A percentile compares a stretch with the other conserved stretches of the same genome.
Conservation (phyloP, 371 early-diverging fungal genomes). For the Apophysomyces ossiformis region DNA sequence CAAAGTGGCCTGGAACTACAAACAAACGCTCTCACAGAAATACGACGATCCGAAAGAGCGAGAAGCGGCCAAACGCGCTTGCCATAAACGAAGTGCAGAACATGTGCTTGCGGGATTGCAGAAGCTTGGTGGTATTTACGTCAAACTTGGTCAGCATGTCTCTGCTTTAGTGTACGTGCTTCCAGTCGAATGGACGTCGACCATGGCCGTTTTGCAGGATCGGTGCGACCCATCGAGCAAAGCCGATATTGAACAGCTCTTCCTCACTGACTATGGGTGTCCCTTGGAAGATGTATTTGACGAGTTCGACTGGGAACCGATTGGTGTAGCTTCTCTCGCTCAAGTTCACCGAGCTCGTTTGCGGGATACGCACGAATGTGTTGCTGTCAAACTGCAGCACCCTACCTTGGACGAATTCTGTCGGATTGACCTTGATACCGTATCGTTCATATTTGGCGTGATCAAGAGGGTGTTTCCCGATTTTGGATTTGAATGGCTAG, state of each 20-base stretch:
- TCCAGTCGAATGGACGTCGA: constrained; percentile 88
- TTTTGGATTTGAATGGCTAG: constrained; percentile 92
- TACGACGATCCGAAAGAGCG: constrained; percentile 45
- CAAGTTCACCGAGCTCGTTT: constrained; percentile 82
- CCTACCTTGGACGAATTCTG: constrained; percentile 76
- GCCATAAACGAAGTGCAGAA: constrained; percentile 62
- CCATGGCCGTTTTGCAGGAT: constrained; percentile 86
- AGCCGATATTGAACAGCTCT: constrained; percentile 63
- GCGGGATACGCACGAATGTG: constrained; percentile 53
- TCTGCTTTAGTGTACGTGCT: constrained; percentile 86
- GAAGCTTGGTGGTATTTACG: constrained; percentile 86
- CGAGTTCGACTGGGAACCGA: constrained; percentile 68
- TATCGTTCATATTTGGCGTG: constrained; percentile 63
- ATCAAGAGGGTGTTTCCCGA: constrained; percentile 79
- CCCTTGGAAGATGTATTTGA: constrained; percentile 61
- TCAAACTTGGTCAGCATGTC: constrained; percentile 93
- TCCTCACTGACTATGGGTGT: constrained; percentile 66
- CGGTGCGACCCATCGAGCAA: constrained; percentile 68
- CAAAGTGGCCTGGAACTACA: constrained; percentile 66
- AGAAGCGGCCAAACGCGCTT: constrained; percentile 35
- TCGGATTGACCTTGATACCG: constrained; percentile 80
- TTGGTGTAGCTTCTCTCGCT: constrained; percentile 84
- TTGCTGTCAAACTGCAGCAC: constrained; percentile 95
- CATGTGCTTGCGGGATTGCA: constrained; percentile 59
- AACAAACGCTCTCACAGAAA: constrained; percentile 53